Base-by-base conservation (phyloP, 2,329 filamentous ascomycete species). In the Phoma sp. region DNA sequence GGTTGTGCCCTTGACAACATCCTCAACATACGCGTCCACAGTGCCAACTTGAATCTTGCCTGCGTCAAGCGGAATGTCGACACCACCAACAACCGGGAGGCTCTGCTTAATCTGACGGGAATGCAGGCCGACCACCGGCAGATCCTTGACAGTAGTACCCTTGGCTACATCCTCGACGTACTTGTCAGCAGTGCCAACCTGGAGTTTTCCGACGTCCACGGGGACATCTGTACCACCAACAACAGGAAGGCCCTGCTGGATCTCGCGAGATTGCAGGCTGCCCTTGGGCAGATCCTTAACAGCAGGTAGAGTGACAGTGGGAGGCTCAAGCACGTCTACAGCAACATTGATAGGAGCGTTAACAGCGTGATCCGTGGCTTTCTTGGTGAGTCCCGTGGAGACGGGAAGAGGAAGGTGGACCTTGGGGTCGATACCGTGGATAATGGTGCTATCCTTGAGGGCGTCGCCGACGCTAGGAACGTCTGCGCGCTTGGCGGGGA, bases 41-140 rank as follows among this genome's bases (percentile, higher is more conserved):
- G 46, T 55, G 22, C 52, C 48, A 9, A 57, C 43, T 21, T 51
- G 43, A 9, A 52, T 37, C 38, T 57, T 44, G 4, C 43, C 39
- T 19, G 38, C 47, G 21, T 51, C 54, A 5, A 51, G 38, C 10
- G 54, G 47, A 3, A 43, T 43, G 6, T 43, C n/a, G 6, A 35
- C 48, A n/a, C 24, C 33, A 13, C 53, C 48, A 24, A 44, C 43
- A n/a, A 51, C 35, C 21, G 48, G 53, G 17, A 47, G 29, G 25
- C 13, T 41, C 41, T 51, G 52, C 33, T 50, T 29, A 15, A 50
- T 12, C 4, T 55, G 29, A 24, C 46, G 38, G 12, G 22, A 25
- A 15, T 40, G 41, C n/a, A 24, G 21, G 36, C 35, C 41, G 35
- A 45, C 40, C 3, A 40, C 32, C 22, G 43, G 50, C n/a, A 53